Evolutionary conservation across 2,329 filamentous ascomycete genomes (phyloP).

Genomic region (Ciborinia camelliae): DNA sequence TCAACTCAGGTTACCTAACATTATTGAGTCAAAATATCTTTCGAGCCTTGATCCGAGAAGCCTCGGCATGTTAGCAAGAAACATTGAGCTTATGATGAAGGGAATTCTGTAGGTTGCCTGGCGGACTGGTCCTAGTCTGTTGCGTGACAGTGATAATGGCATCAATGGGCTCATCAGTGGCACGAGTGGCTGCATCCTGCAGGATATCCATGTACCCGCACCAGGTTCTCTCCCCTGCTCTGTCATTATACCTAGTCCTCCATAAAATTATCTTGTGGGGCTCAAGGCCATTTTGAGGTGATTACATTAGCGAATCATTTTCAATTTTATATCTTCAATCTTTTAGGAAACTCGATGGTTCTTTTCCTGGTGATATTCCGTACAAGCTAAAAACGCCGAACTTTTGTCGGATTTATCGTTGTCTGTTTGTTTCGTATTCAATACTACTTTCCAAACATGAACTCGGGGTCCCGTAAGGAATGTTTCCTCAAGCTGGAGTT

Average conservation of each 20-base stretch:
- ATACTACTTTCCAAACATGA: constrained; percentile 3
- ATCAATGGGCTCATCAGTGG: not conserved
- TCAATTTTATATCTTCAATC: constrained; percentile 7
- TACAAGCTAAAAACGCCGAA: constrained; percentile 2
- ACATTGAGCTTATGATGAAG: not conserved
- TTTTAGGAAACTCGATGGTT: not conserved
- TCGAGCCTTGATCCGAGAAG: not conserved
- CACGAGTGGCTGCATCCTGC: not conserved
- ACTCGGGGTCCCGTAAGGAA: constrained; percentile 9
- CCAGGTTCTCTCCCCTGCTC: not conserved
- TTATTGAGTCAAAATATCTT: not conserved
- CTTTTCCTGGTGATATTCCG: not conserved
- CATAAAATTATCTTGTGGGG: not conserved
- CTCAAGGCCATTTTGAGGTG: not conserved
- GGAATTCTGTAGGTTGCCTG: not conserved
- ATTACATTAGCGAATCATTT: constrained; percentile 4
- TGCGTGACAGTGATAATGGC: not conserved
- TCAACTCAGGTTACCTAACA: not conserved
- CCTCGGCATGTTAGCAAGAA: not conserved
- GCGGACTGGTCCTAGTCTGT: not conserved
- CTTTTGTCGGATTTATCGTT: not conserved
- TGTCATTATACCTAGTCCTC: not conserved
- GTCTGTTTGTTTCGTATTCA: not conserved
- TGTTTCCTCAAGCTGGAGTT: not conserved
- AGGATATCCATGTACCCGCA: not conserved